Percentiles rank a stretch among this genome's conserved stretches.
phyloP scores from a whole-genome alignment of 2,329 filamentous ascomycete species.

The Helotiales sp. region DNA sequence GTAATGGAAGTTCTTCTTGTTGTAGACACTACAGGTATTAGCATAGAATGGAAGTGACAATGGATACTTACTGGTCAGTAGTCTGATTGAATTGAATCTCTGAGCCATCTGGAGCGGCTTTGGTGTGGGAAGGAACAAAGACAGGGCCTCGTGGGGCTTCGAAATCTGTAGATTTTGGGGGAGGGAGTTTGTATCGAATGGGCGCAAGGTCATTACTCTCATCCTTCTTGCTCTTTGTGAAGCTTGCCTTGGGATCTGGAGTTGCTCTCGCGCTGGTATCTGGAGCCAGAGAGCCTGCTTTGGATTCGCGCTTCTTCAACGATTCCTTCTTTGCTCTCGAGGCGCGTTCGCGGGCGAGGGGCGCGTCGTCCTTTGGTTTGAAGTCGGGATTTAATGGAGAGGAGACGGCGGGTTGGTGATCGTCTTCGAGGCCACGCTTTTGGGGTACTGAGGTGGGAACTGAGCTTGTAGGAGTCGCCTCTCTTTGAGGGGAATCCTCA shows the following conservation, averaged over 20 bases:
- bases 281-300: slow-evolving; percentile 43
- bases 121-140: slow-evolving; percentile 56
- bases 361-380: slow-evolving; percentile 42
- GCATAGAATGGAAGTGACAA: background rate
- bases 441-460: slow-evolving; percentile 50
- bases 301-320: slow-evolving; percentile 68
- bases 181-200: slow-evolving; percentile 63
- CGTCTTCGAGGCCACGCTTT: slow-evolving; percentile 67
- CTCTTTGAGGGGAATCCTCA: slow-evolving; percentile 28
- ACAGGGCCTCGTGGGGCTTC: slow-evolving; percentile 58
- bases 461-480: slow-evolving; percentile 42
- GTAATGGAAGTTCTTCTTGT: slow-evolving; percentile 80
- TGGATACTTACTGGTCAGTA: slow-evolving; percentile 58
- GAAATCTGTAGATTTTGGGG: slow-evolving; percentile 62
- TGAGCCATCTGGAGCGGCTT: slow-evolving; percentile 49
- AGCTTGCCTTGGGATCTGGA: slow-evolving; percentile 51
- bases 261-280: slow-evolving; percentile 54
- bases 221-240: slow-evolving; percentile 38
- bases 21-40: slow-evolving; percentile 50
- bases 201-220: slow-evolving; percentile 44
- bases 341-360: slow-evolving; percentile 34
- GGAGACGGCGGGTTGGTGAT: slow-evolving; percentile 68
- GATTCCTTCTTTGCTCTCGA: slow-evolving; percentile 63
- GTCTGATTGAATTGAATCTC: slow-evolving; percentile 61
- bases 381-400: slow-evolving; percentile 74